A percentile compares a stretch with the other conserved stretches of the same genome.
Evolutionary conservation across 768 basidiomycete species (phyloP).

Genomic region (Termitomyces sp.): DNA sequence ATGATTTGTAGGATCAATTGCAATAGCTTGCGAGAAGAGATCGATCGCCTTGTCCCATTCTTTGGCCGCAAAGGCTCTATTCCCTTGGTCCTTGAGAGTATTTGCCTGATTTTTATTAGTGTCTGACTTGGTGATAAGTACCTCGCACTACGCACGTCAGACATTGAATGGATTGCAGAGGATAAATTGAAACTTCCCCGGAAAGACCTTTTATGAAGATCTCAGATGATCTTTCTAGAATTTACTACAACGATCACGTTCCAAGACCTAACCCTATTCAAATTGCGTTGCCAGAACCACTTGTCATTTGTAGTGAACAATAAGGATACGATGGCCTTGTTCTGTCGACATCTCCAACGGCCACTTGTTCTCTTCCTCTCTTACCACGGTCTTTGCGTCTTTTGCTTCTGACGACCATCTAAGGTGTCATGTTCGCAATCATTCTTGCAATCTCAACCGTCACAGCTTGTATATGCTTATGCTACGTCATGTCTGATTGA

Average conservation of each 20-base stretch:
- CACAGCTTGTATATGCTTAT: constrained; percentile 4
- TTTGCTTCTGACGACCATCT: constrained; percentile 11
- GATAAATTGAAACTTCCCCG: constrained; percentile 16
- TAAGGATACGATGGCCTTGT: constrained; percentile 9
- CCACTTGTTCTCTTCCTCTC: constrained; percentile 11
- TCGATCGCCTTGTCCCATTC: constrained; percentile 87
- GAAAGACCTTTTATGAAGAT: constrained; percentile 12
- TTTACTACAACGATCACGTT: constrained; percentile 20
- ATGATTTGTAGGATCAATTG: constrained; percentile 75
- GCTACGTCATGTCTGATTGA: not conserved
- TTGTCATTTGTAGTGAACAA: constrained; percentile 5
- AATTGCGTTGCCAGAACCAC: no score
- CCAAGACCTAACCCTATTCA: constrained; percentile 17
- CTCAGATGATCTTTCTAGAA: constrained; percentile 26
- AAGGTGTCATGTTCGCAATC: constrained; percentile 19
- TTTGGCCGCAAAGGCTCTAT: constrained; percentile 93
- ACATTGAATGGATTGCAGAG: constrained; percentile 24
- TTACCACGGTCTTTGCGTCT: constrained; percentile 21
- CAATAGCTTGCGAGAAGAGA: constrained; percentile 78
- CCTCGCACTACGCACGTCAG: constrained; percentile 27
- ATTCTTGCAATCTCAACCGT: constrained; percentile 4
- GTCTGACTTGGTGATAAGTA: not conserved
- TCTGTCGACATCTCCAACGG: not conserved
- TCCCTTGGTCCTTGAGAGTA: constrained; percentile 85
- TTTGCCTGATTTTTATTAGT: constrained; percentile 27